These are phyloP conservation scores for Colletotrichum spinosum DNA, from an alignment of 2,329 filamentous ascomycete species.

Conservation along the genomic window DNA sequence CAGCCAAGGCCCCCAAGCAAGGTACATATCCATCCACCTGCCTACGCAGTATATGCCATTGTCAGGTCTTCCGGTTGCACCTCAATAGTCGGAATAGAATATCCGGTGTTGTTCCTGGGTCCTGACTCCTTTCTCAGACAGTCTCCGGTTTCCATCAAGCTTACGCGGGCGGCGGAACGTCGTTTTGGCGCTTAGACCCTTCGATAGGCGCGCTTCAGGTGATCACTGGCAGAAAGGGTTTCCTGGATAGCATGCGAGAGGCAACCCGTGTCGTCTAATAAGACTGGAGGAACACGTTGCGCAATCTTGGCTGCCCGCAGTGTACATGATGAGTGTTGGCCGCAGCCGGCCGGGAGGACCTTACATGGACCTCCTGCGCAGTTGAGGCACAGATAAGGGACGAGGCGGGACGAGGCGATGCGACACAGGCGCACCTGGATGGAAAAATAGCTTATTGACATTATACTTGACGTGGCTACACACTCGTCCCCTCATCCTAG, in stretches of 20 bases:
- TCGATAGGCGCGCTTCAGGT: not conserved
- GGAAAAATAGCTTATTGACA: not conserved
- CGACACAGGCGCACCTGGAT: constrained; percentile 2
- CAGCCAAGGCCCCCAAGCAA: constrained; percentile 18
- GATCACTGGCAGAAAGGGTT: constrained; percentile 14
- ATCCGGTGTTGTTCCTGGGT: constrained; percentile 4
- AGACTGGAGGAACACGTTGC: constrained; percentile 10
- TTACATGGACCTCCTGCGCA: constrained; percentile 20
- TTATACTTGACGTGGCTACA: too few species aligned
- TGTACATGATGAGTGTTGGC: not conserved
- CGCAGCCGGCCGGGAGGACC: constrained; percentile 12
- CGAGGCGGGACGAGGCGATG: constrained; percentile 21
- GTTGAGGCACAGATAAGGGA: constrained; percentile 14
- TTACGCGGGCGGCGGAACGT: not conserved
- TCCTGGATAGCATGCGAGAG: constrained; percentile 20
- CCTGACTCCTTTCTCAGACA: not conserved
- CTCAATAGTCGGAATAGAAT: not conserved
- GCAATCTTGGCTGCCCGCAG: constrained; percentile 2
- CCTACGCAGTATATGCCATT: constrained; percentile 1
- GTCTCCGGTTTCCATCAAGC: not conserved
- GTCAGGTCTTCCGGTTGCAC: too few species aligned
- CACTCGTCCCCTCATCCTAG: too few species aligned
- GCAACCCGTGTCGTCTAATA: constrained; percentile 13
- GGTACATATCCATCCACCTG: constrained; percentile 24
- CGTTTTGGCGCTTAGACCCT: constrained; percentile 6